Base-by-base conservation (phyloP, 768 basidiomycete genomes). In the Lentinula boryana region DNA sequence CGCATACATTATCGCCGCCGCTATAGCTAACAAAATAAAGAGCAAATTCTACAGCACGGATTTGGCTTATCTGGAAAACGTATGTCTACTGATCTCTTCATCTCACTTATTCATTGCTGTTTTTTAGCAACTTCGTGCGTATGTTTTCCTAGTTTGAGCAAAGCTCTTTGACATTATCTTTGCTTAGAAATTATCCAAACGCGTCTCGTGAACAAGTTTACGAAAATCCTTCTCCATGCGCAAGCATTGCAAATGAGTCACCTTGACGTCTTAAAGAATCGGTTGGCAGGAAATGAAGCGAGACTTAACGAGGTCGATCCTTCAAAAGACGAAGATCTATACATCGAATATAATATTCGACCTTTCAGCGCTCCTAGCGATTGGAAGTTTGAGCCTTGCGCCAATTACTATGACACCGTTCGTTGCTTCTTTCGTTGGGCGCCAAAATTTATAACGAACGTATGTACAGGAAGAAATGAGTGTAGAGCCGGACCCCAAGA, bases 351-450 rank as follows among this genome's bases (percentile, higher is more conserved):
- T 67, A 93, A 94, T 68, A 70, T 84, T 38, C 78, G 87, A 36
- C 78, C 82, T 2, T 93, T 93, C 69, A 75, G 72, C 33, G 71
- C 80, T 10, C 90, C 92, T 8, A 67, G 65, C 10, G 86, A 91
- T 67, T 91, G 84, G 86, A 71, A 63, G 46, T 94, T 93, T 66
- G 91, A 93, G 68, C 88, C 91, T 13, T 90, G 87, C 63, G 63
- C 79, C 6, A 81, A 74, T 57, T 84, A 89, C 64, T 93, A 94
- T 69, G 92, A 94, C 67, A 89, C 84, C 50, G 91, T 84, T 69
- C 63, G 84, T 71, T 7, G 31, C 43, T 18, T 2, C 12, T 23
- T 27, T 9, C 10, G 12, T 33, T 48, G n/a, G 41, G 23, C 7
- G 36, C 44, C 31, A 53, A 9, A 60, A 52, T 33, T 43, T 44